phyloP scores from a whole-genome alignment of 768 basidiomycete genomes.

The Mycena rebaudengoi region DNA sequence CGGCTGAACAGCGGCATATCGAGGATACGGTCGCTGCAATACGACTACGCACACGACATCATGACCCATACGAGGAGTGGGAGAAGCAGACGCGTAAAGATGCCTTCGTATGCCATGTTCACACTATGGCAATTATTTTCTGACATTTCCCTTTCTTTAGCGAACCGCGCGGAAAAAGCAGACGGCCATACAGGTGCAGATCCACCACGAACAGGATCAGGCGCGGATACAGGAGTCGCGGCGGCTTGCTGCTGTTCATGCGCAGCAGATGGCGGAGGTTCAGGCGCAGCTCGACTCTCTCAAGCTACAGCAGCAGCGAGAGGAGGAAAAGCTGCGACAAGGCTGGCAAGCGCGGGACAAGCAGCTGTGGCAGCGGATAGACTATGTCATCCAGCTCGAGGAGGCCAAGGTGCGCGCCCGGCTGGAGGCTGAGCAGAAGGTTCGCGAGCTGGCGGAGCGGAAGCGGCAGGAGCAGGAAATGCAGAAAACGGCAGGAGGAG shows the following conservation, averaged over 20 bases:
- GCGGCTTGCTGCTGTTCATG: conserved; percentile 49
- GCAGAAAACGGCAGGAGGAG: conserved; percentile 48
- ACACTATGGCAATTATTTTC: not conserved
- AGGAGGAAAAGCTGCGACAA: conserved; percentile 53
- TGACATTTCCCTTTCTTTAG: conserved; percentile 33
- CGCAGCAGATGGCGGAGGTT: conserved; percentile 62
- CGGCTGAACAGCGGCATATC: conserved; percentile 50
- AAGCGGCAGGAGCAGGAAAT: conserved; percentile 56
- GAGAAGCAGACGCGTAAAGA: conserved; percentile 59
- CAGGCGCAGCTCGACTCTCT: conserved; percentile 52
- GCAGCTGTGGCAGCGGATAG: conserved; percentile 64
- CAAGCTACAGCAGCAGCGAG: conserved; percentile 52
- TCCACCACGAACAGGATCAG: conserved; percentile 56
- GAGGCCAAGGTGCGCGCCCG: conserved; percentile 63
- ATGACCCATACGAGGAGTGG: conserved; percentile 68
- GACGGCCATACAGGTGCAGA: conserved; percentile 39
- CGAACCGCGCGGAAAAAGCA: conserved; percentile 55
- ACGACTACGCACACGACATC: conserved; percentile 57
- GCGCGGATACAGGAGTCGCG: conserved; percentile 43
- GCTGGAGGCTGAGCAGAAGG: conserved; percentile 65
- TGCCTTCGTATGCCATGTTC: conserved; percentile 52
- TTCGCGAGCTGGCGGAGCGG: conserved; percentile 56
- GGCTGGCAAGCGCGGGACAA: conserved; percentile 64
- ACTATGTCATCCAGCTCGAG: conserved; percentile 67
- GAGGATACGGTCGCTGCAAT: conserved; percentile 63